These are phyloP conservation scores for Dipodascus geniculatus DNA, from an alignment of 805 yeast species.

Conservation along the genomic window DNA sequence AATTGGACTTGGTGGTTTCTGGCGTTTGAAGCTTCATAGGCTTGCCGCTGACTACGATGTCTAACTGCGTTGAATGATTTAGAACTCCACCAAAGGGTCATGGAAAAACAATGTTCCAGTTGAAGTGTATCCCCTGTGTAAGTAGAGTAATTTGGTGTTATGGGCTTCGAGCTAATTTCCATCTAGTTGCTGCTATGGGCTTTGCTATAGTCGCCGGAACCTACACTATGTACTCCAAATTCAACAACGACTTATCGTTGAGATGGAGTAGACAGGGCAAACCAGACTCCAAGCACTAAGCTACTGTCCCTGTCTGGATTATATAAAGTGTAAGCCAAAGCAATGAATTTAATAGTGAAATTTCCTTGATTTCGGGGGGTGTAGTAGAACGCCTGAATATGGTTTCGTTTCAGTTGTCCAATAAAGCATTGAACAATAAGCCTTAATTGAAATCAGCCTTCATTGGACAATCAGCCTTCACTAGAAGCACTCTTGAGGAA, in stretches of 20 bases:
- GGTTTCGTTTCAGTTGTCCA: too few species aligned
- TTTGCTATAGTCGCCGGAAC: constrained; percentile 16
- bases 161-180: neutral
- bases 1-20: too few species aligned
- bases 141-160: constrained; percentile 11
- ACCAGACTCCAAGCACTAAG: neutral
- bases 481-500: too few species aligned
- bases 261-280: constrained; percentile 18
- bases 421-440: too few species aligned
- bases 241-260: constrained; percentile 14
- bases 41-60: constrained; percentile 7
- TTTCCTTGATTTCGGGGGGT: too few species aligned
- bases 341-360: too few species aligned
- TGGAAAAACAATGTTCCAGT: constrained; percentile 17
- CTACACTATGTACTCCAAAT: constrained; percentile 14
- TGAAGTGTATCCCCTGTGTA: constrained; percentile 22
- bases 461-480: too few species aligned
- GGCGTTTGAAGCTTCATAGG: neutral
- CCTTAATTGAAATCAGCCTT: too few species aligned
- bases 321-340: too few species aligned
- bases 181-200: constrained; percentile 19
- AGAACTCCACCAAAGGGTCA: neutral
- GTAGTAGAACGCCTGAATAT: too few species aligned
- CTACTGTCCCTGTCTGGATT: too few species aligned
- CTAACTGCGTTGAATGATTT: too few species aligned